phyloP scores from a whole-genome alignment of 2,329 filamentous ascomycete species.

The Colletotrichum zoysiae region DNA sequence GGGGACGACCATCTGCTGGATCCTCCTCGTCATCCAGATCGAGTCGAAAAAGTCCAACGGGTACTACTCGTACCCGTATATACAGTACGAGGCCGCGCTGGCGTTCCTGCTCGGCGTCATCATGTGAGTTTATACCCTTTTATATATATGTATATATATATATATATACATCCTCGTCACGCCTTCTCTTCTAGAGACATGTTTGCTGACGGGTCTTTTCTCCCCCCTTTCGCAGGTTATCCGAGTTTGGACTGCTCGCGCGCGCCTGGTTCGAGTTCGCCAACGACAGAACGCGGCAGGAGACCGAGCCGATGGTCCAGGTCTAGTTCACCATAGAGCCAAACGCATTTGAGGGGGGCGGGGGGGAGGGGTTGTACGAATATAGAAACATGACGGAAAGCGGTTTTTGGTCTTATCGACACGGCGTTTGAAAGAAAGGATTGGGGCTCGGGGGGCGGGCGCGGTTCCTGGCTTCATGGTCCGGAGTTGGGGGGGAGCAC shows the following conservation, averaged over 20 bases:
- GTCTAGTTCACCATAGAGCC: neutral
- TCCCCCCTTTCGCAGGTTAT: constrained; percentile 11
- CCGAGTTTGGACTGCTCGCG: constrained; percentile 35
- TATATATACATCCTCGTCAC: too few relatives aligned
- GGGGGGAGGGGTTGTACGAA: neutral
- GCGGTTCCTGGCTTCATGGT: neutral
- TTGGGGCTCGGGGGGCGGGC: neutral
- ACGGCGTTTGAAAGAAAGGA: constrained; percentile 20
- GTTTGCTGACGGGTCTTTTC: neutral
- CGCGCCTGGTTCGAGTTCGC: constrained; percentile 41
- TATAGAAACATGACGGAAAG: neutral
- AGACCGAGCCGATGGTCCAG: constrained; percentile 33
- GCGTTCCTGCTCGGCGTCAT: constrained; percentile 37
- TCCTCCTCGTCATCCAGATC: constrained; percentile 41
- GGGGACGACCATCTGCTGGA: constrained; percentile 41
- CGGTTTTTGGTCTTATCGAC: neutral
- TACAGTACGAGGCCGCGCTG: constrained; percentile 42
- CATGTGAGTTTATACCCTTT: constrained; percentile 27
- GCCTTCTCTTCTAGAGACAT: neutral
- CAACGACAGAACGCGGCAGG: constrained; percentile 28
- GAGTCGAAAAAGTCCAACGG: constrained; percentile 36
- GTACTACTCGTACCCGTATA: constrained; percentile 41
- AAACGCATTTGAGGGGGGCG: neutral
- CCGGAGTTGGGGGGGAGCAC: neutral
- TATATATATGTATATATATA: too few relatives aligned